phyloP scores from a whole-genome alignment of 441 rosid genomes.

The Jatropha podagrica region DNA sequence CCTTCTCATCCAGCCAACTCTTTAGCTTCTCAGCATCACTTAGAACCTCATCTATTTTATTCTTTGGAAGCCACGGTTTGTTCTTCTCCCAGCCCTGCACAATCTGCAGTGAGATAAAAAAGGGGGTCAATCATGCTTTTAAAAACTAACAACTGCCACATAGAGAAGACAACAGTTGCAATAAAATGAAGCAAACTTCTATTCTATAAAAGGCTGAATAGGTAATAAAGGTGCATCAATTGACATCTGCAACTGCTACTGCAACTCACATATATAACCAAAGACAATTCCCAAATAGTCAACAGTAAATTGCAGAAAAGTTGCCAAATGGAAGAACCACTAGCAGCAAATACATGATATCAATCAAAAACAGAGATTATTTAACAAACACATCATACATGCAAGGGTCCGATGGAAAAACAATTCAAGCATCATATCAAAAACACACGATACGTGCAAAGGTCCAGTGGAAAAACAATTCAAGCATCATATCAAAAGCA shows the following conservation, averaged over 20 bases:
- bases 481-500: background rate
- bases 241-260: background rate
- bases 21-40: slow-evolving; percentile 61
- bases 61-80: slow-evolving; percentile 92
- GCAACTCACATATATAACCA: background rate
- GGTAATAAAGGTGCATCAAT: background rate
- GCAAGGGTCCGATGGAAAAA: background rate
- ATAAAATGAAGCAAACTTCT: background rate
- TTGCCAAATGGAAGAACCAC: background rate
- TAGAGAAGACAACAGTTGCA: background rate
- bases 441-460: background rate
- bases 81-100: slow-evolving; percentile 65
- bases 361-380: background rate
- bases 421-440: background rate
- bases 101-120: slow-evolving; percentile 47
- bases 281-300: background rate
- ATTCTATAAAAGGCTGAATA: background rate
- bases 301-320: background rate
- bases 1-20: slow-evolving; percentile 87
- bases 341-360: no score
- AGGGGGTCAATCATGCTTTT: slow-evolving; percentile 17
- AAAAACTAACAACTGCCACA: background rate
- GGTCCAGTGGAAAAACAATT: background rate
- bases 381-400: background rate
- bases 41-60: slow-evolving; percentile 65